Evolutionary conservation across 805 yeast species (phyloP), one percentile per base, ranked within the genome.

Genomic region (Candida broadrunensis): DNA sequence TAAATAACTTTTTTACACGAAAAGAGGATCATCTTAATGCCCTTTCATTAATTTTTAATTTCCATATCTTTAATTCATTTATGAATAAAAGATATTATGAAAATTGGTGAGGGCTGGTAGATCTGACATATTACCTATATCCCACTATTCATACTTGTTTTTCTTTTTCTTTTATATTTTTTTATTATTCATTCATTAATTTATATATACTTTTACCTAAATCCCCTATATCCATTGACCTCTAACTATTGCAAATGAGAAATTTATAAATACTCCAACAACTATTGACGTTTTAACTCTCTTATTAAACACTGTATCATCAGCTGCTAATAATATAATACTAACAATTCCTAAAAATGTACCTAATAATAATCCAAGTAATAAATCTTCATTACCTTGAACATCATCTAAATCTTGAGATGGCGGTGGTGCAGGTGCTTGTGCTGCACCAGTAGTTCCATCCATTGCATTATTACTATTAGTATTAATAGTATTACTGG

Each of bases 341-440:
- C 88, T 81, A 41, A 84, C 65, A 0, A 85, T 77, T 0, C 97
- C 97, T 21, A 88, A 63, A 38, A 83, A 78, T 46, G 83, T 80
- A 0, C 97, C 97, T 9, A 85, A 63, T 21, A 81, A 56, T 2
- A 87, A 74, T 2, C 95, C 95, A 24, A 85, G 46, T 25, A 88
- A 61, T 35, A 88, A 65, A 52, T 85, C 91, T 45, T 76, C 80
- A 50, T 85, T 85, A 11, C 65, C 60, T 33, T 50, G 47, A 18
- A 47, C 43, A 8, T 61, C 71, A 33, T 65, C 67, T 24, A 64
- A 38, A 40, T 65, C 70, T 2, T 48, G 50, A 19, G 45, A 52
- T 8, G 62, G 59, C 17, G 42, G 51, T 3, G 54, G 53, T 2
- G 43, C 41, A 27, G 45, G 41, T n/a, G 42, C 50, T 6, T 41